A percentile compares a stretch with the other conserved stretches of the same genome.
Conservation (phyloP, 495 filamentous ascomycete genomes). For the Talaromyces ruber region DNA sequence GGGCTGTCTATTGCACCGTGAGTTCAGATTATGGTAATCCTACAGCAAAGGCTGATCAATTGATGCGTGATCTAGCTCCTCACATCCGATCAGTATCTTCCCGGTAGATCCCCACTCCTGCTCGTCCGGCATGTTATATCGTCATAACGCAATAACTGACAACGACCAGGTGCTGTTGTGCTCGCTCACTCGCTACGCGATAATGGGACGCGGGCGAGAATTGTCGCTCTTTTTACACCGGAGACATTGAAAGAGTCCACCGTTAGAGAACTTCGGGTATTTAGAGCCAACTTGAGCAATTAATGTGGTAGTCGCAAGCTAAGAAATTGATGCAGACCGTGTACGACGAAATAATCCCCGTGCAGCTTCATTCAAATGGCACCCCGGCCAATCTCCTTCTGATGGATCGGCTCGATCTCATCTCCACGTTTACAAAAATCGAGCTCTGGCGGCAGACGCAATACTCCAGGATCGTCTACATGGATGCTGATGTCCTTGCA, state of each 20-base stretch:
- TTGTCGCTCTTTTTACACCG: slow-evolving; percentile 74
- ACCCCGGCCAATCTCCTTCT: slow-evolving; percentile 76
- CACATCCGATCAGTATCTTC: slow-evolving; percentile 81
- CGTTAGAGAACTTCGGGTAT: slow-evolving; percentile 69
- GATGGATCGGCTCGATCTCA: slow-evolving; percentile 85
- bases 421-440: slow-evolving; percentile 93
- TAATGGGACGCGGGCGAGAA: slow-evolving; percentile 76
- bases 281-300: neutral
- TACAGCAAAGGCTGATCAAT: neutral
- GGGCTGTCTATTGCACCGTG: slow-evolving; percentile 53
- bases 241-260: slow-evolving; percentile 65
- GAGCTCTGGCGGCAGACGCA: slow-evolving; percentile 87
- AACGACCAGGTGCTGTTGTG: slow-evolving; percentile 68
- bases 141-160: slow-evolving; percentile 14
- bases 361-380: slow-evolving; percentile 65
- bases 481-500: slow-evolving; percentile 86
- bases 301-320: neutral
- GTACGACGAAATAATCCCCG: slow-evolving; percentile 85
- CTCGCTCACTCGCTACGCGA: slow-evolving; percentile 92
- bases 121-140: neutral
- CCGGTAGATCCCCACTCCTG: slow-evolving; percentile 46
- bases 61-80: slow-evolving; percentile 56
- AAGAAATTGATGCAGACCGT: slow-evolving; percentile 47
- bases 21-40: slow-evolving; percentile 3
- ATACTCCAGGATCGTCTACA: slow-evolving; percentile 82